These are phyloP conservation scores for Cyberlindnera mycetangii DNA, from an alignment of 805 yeast genomes.

Conservation along the genomic window DNA sequence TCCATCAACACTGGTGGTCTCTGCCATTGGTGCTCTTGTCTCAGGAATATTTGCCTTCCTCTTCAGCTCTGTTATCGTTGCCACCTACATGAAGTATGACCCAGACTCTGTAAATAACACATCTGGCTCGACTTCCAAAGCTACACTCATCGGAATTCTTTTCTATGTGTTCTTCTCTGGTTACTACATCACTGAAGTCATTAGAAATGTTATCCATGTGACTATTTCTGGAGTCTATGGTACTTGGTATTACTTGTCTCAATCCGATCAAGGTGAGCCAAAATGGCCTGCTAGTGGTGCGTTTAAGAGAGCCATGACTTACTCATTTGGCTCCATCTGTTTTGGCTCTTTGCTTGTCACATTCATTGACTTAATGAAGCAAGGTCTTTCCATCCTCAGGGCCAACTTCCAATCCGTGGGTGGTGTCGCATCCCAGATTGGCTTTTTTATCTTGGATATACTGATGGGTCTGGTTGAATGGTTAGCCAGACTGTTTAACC, in stretches of 20 bases:
- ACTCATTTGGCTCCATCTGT: conserved; percentile 87
- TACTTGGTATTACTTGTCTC: conserved; percentile 83
- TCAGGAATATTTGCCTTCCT: conserved; percentile 63
- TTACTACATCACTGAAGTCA: conserved; percentile 76
- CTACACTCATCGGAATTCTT: conserved; percentile 64
- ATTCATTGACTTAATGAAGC: conserved; percentile 63
- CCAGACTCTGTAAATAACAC: conserved; percentile 36
- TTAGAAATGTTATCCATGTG: conserved; percentile 76
- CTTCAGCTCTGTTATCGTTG: conserved; percentile 65
- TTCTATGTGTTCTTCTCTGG: conserved; percentile 81
- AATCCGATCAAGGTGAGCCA: conserved; percentile 77
- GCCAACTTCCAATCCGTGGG: conserved; percentile 51
- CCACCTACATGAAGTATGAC: conserved; percentile 75
- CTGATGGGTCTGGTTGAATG: conserved; percentile 68
- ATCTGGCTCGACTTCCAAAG: conserved; percentile 35
- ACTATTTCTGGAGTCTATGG: conserved; percentile 84
- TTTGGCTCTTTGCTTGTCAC: conserved; percentile 78
- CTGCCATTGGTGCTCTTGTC: conserved; percentile 56
- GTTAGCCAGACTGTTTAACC: conserved; percentile 82
- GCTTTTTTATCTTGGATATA: conserved; percentile 53
- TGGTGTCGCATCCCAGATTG: conserved; percentile 50
- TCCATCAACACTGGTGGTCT: conserved; percentile 65
- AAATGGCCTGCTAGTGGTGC: conserved; percentile 78
- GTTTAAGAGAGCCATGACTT: conserved; percentile 74
- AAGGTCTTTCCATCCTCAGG: conserved; percentile 49